A percentile compares a stretch with the other conserved stretches of the same genome.
These are phyloP conservation scores for Cryptomeria japonica DNA, from an alignment of 75 land plant species.

Conservation along the genomic window DNA sequence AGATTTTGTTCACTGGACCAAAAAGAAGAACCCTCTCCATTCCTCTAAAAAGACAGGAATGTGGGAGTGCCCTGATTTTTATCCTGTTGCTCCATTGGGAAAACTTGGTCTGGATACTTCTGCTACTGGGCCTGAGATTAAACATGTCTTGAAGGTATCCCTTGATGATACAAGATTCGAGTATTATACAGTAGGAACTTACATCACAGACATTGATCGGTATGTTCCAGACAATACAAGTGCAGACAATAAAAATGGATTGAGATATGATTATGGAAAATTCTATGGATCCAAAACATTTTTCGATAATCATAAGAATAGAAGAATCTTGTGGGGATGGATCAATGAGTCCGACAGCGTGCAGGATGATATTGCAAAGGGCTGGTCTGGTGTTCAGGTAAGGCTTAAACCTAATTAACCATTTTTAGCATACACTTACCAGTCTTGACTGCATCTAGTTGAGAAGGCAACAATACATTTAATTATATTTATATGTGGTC, in stretches of 20 bases:
- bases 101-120: slow-evolving; percentile 16
- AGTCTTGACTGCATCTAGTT: neutral
- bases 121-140: too few species aligned
- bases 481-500: neutral
- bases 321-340: too few species aligned
- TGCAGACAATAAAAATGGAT: too few species aligned
- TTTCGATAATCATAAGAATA: too few species aligned
- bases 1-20: slow-evolving; percentile 52
- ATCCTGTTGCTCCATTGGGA: slow-evolving; percentile 37
- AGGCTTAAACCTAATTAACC: neutral
- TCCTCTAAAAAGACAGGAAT: slow-evolving; percentile 47
- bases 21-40: slow-evolving; percentile 35
- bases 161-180: too few species aligned
- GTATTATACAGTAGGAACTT: slow-evolving; percentile 40
- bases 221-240: slow-evolving; percentile 14
- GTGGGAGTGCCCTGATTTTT: slow-evolving; percentile 93
- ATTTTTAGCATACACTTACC: neutral
- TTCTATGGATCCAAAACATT: too few species aligned
- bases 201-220: slow-evolving; percentile 28
- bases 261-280: too few species aligned
- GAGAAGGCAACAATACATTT: neutral
- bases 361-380: slow-evolving; percentile 20
- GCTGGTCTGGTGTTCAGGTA: neutral
- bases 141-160: slow-evolving; percentile 38
- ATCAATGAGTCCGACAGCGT: slow-evolving; percentile 21